Percentiles rank a stretch among this genome's conserved stretches.
phyloP scores from a whole-genome alignment of 768 basidiomycete genomes.

The Naganishia vishniacii region DNA sequence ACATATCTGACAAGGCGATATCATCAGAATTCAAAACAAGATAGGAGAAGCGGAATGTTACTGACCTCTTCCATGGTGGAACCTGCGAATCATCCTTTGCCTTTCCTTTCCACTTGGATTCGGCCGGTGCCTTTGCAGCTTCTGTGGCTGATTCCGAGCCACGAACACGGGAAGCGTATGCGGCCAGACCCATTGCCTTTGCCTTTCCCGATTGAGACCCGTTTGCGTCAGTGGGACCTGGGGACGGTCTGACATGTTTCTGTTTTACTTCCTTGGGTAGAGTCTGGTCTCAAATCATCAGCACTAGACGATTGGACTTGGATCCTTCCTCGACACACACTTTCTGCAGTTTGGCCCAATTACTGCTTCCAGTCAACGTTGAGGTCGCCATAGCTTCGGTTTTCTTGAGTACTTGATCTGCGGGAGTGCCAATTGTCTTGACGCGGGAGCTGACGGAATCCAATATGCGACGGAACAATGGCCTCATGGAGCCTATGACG shows the following conservation, averaged over 20 bases:
- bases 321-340: background rate
- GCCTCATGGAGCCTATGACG: slow-evolving; percentile 4
- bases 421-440: background rate
- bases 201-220: background rate
- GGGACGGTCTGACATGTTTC: background rate
- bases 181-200: slow-evolving; percentile 18
- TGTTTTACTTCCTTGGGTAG: slow-evolving; percentile 10
- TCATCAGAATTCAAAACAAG: background rate
- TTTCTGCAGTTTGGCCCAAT: slow-evolving; percentile 11
- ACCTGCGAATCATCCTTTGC: slow-evolving; percentile 7
- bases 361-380: background rate
- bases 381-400: background rate
- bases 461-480: background rate
- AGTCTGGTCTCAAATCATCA: background rate
- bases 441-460: background rate
- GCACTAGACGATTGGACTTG: background rate
- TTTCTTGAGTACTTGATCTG: background rate
- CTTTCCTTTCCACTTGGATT: slow-evolving; percentile 11
- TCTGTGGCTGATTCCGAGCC: background rate
- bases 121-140: background rate
- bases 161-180: slow-evolving; percentile 10
- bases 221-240: background rate
- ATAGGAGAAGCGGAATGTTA: background rate
- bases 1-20: background rate
- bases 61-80: slow-evolving; percentile 13